phyloP scores from a whole-genome alignment of 78 protist genomes.

The Carpediemonas membranifera region DNA sequence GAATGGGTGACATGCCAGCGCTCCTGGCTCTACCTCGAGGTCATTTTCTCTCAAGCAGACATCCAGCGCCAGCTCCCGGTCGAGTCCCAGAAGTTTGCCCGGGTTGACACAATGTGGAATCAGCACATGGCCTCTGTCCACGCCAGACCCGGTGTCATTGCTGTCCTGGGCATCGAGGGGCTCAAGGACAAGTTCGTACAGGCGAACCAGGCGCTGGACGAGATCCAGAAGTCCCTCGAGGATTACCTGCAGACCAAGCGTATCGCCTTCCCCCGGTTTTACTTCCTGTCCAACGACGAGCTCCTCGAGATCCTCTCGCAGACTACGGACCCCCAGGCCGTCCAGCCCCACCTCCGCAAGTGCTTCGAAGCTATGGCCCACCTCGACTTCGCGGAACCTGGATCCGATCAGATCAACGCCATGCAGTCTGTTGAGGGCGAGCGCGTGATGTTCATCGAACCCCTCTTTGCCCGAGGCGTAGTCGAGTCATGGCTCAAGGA shows the following conservation, averaged over 20 bases:
- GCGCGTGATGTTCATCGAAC: slow-evolving; percentile 17
- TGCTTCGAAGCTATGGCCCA: slow-evolving; percentile 50
- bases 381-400: slow-evolving; percentile 31
- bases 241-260: slow-evolving; percentile 67
- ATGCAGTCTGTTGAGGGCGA: slow-evolving; percentile 59
- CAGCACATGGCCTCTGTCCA: slow-evolving; percentile 40
- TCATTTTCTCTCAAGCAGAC: slow-evolving; percentile 55
- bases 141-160: slow-evolving; percentile 28
- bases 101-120: slow-evolving; percentile 50
- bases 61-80: slow-evolving; percentile 54
- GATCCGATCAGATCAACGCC: slow-evolving; percentile 7
- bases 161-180: neutral
- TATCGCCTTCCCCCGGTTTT: slow-evolving; percentile 58
- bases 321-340: slow-evolving; percentile 51
- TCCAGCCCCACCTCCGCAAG: slow-evolving; percentile 63
- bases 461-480: slow-evolving; percentile 11
- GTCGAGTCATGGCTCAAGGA: slow-evolving; percentile 54
- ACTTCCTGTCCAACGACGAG: slow-evolving; percentile 64
- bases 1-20: slow-evolving; percentile 67
- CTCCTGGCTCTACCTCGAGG: slow-evolving; percentile 54
- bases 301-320: slow-evolving; percentile 60
- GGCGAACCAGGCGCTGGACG: slow-evolving; percentile 39
- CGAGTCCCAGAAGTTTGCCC: slow-evolving; percentile 45
- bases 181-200: slow-evolving; percentile 39
- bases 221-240: slow-evolving; percentile 54